Percentiles rank a stretch among this genome's conserved stretches.
phyloP scores from a whole-genome alignment of 441 rosid species.

The Manihot esculenta region DNA sequence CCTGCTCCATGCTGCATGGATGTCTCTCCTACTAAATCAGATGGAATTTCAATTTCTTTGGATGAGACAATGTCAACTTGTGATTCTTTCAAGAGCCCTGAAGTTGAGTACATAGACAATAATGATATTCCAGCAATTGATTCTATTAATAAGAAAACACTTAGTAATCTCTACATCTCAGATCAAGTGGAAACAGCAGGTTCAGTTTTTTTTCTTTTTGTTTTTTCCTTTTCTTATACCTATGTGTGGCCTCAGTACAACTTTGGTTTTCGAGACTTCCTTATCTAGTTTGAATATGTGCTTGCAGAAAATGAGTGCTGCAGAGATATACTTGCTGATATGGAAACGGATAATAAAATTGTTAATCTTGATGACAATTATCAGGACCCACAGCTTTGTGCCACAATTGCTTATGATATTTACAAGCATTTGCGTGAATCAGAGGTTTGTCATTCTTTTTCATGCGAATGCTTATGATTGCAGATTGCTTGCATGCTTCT shows the following conservation, averaged over 20 bases:
- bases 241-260: too few relatives aligned
- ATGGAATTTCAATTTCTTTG: slow-evolving; percentile 56
- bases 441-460: slow-evolving; percentile 53
- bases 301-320: slow-evolving; percentile 58
- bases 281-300: slow-evolving; percentile 3
- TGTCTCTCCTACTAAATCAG: slow-evolving; percentile 60
- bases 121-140: slow-evolving; percentile 44
- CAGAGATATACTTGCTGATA: slow-evolving; percentile 50
- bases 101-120: slow-evolving; percentile 68
- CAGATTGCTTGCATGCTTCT: too few relatives aligned
- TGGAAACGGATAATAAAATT: slow-evolving; percentile 48
- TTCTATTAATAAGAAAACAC: slow-evolving; percentile 62
- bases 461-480: neutral
- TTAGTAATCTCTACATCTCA: slow-evolving; percentile 69
- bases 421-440: slow-evolving; percentile 79
- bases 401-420: slow-evolving; percentile 77
- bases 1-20: slow-evolving; percentile 35
- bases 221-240: too few relatives aligned
- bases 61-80: slow-evolving; percentile 82
- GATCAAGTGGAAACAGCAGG: slow-evolving; percentile 49
- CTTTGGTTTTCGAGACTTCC: neutral
- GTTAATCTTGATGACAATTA: slow-evolving; percentile 53
- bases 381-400: slow-evolving; percentile 82
- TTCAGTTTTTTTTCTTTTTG: slow-evolving; percentile 17
- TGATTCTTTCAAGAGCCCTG: slow-evolving; percentile 79